Evolutionary conservation across 192 early-diverging fungal genomes (phyloP).

Genomic region (Linnemannia exigua): DNA sequence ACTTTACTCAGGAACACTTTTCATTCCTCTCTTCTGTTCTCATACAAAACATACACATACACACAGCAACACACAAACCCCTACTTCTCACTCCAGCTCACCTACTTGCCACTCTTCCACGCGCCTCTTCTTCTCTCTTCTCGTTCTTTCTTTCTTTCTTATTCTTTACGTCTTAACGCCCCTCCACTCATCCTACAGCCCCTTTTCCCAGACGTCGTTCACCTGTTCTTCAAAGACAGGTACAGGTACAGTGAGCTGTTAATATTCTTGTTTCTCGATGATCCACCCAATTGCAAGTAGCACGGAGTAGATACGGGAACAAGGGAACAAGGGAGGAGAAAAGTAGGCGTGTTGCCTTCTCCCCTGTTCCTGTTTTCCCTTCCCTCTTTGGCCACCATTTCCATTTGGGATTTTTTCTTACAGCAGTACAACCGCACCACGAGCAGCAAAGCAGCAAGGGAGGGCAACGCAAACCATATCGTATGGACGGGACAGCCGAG

Average conservation of each 20-base stretch:
- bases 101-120: background rate
- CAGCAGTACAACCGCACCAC: background rate
- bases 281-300: background rate
- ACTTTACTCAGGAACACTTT: background rate
- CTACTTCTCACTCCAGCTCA: background rate
- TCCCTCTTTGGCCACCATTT: constrained; percentile 1
- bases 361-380: background rate
- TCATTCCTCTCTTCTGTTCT: constrained; percentile 4
- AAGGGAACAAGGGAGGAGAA: background rate
- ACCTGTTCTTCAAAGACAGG: constrained; percentile 12
- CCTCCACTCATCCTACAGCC: background rate
- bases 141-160: background rate
- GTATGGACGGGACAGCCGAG: background rate
- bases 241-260: constrained; percentile 2
- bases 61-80: too few species aligned
- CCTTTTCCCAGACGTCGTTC: constrained; percentile 12
- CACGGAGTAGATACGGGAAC: background rate
- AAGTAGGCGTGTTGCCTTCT: background rate
- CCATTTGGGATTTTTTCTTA: background rate
- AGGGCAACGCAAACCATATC: background rate
- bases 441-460: too few species aligned
- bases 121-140: background rate
- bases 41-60: too few species aligned
- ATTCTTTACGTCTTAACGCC: constrained; percentile 9
- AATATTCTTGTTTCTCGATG: background rate